Evolutionary conservation across 805 yeast species (phyloP).

Genomic region (Lipomyces kockii): DNA sequence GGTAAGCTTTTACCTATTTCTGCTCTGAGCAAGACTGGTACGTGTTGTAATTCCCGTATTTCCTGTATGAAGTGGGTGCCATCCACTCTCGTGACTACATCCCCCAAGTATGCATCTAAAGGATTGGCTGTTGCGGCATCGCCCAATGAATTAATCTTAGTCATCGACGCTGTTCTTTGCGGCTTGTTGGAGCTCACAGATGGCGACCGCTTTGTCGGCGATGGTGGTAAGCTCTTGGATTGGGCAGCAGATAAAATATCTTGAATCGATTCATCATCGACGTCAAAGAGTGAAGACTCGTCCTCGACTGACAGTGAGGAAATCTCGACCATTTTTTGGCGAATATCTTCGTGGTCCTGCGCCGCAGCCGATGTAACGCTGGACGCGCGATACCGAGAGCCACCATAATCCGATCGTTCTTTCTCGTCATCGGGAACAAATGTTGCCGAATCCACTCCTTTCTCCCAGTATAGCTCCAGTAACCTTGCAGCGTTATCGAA

Average conservation of each 20-base stretch:
- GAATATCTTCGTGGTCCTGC: constrained; percentile 50
- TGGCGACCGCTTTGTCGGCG: constrained; percentile 39
- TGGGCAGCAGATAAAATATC: neutral
- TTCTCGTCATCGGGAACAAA: constrained; percentile 90
- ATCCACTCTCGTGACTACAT: constrained; percentile 63
- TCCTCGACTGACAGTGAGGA: constrained; percentile 25
- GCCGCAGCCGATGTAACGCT: constrained; percentile 66
- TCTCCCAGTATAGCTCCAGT: constrained; percentile 89
- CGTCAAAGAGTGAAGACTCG: constrained; percentile 12
- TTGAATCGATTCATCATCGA: constrained; percentile 13
- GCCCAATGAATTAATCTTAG: constrained; percentile 33
- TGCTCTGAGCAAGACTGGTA: constrained; percentile 85
- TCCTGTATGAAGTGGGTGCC: constrained; percentile 65
- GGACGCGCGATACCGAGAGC: constrained; percentile 75
- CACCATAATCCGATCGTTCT: constrained; percentile 73
- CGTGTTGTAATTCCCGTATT: constrained; percentile 71
- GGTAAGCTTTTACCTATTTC: constrained; percentile 97
- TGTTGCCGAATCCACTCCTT: constrained; percentile 88
- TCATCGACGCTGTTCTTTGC: constrained; percentile 40
- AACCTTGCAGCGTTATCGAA: constrained; percentile 70
- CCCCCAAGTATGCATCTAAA: constrained; percentile 61
- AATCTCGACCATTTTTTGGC: constrained; percentile 23
- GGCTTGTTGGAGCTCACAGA: constrained; percentile 30
- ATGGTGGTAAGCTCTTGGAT: constrained; percentile 45
- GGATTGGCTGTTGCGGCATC: constrained; percentile 44